A percentile compares a stretch with the other conserved stretches of the same genome.
Conservation (phyloP, 495 filamentous ascomycete genomes). For the Annulohypoxylon stygium region DNA sequence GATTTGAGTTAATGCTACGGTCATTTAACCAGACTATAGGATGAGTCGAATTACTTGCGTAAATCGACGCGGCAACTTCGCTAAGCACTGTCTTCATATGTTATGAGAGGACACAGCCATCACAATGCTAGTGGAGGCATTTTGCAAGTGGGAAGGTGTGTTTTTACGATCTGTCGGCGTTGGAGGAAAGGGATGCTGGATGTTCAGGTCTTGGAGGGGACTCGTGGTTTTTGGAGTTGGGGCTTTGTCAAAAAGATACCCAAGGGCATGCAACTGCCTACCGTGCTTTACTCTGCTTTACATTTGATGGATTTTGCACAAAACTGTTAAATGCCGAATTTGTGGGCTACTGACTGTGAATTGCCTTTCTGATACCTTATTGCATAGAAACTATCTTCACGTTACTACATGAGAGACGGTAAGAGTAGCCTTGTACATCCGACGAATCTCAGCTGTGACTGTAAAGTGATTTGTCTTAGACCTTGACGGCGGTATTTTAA, state of each 20-base stretch:
- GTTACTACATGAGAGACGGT: neutral
- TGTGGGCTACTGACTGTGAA: neutral
- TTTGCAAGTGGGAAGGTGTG: too few species aligned
- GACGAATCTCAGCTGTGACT: neutral
- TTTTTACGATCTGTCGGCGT: neutral
- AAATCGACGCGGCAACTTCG: neutral
- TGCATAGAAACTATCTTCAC: neutral
- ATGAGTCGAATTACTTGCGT: neutral
- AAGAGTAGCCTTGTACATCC: neutral
- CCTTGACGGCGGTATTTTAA: too few species aligned
- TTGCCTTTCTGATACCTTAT: neutral
- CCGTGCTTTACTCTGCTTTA: neutral
- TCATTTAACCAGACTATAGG: neutral
- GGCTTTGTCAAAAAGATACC: conserved; percentile 6
- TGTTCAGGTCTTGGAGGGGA: too few species aligned
- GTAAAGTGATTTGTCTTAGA: neutral
- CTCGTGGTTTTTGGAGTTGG: neutral
- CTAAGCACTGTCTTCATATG: too few species aligned
- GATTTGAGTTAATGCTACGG: neutral
- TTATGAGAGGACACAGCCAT: too few species aligned
- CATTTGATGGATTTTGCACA: neutral
- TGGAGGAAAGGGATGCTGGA: neutral
- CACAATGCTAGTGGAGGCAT: too few species aligned
- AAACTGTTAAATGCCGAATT: neutral
- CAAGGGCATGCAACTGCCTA: neutral